phyloP scores from a whole-genome alignment of 768 basidiomycete genomes.

The Paxillus ammoniavirescens region DNA sequence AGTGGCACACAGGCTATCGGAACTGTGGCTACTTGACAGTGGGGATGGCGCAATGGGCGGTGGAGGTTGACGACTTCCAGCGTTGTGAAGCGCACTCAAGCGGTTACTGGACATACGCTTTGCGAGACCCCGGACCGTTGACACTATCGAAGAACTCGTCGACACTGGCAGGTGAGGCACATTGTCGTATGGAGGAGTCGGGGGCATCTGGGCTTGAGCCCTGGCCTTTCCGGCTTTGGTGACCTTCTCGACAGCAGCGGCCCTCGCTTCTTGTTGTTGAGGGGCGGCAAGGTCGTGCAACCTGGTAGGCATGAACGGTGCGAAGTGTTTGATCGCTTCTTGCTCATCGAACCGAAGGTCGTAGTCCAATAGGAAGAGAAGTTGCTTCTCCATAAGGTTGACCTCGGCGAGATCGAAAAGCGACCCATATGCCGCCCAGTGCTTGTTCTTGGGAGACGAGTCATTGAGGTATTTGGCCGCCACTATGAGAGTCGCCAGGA shows the following conservation, averaged over 20 bases:
- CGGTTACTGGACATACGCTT: constrained; percentile 51
- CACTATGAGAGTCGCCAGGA: constrained; percentile 93
- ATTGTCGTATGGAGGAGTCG: constrained; percentile 40
- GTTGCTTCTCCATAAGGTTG: constrained; percentile 97
- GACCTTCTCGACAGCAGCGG: constrained; percentile 54
- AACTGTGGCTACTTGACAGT: constrained; percentile 41
- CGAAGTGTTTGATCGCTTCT: constrained; percentile 72
- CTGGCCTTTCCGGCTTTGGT: constrained; percentile 53
- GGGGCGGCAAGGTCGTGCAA: constrained; percentile 21
- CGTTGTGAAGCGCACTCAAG: constrained; percentile 29
- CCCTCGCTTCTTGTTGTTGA: constrained; percentile 42
- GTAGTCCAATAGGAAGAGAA: constrained; percentile 89
- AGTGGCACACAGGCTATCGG: constrained; percentile 42
- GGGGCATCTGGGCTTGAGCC: constrained; percentile 44
- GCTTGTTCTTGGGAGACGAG: constrained; percentile 91
- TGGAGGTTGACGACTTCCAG: constrained; percentile 16
- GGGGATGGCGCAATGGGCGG: constrained; percentile 25
- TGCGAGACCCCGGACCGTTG: constrained; percentile 58
- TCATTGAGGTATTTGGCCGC: constrained; percentile 98
- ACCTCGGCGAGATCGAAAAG: constrained; percentile 79
- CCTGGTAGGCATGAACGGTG: constrained; percentile 53
- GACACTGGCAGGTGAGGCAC: constrained; percentile 19
- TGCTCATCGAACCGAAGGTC: constrained; percentile 87
- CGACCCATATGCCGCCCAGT: constrained; percentile 82
- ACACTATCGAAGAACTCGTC: constrained; percentile 41